Conservation (phyloP, 2,329 filamentous ascomycete species). For the Aspergillus alliaceus region DNA sequence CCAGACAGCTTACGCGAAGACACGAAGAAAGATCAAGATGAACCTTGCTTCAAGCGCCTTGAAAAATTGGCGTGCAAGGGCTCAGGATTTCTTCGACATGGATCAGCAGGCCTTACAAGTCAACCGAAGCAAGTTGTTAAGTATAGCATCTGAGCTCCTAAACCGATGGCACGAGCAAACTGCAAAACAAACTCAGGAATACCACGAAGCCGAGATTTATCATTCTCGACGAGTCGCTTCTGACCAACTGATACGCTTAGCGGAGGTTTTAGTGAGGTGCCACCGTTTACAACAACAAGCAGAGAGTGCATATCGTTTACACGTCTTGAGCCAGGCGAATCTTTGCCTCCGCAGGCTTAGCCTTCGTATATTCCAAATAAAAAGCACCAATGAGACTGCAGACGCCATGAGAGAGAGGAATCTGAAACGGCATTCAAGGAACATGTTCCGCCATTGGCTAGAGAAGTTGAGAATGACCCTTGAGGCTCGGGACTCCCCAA, state of each 20-base stretch:
- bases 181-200: slow-evolving; percentile 33
- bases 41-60: slow-evolving; percentile 51
- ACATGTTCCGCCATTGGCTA: slow-evolving; percentile 57
- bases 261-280: slow-evolving; percentile 32
- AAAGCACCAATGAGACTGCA: slow-evolving; percentile 52
- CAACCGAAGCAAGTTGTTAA: slow-evolving; percentile 35
- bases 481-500: slow-evolving; percentile 31
- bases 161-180: slow-evolving; percentile 45
- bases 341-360: slow-evolving; percentile 57
- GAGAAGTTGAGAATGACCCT: slow-evolving; percentile 41
- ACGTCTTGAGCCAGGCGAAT: slow-evolving; percentile 48
- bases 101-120: slow-evolving; percentile 41
- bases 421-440: slow-evolving; percentile 54
- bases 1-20: slow-evolving; percentile 55
- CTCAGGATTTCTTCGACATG: slow-evolving; percentile 33
- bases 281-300: slow-evolving; percentile 47
- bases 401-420: slow-evolving; percentile 54
- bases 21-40: slow-evolving; percentile 56
- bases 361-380: slow-evolving; percentile 57
- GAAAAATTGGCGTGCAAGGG: slow-evolving; percentile 37
- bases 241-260: slow-evolving; percentile 39
- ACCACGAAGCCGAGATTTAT: slow-evolving; percentile 38
- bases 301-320: slow-evolving; percentile 46
- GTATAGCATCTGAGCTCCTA: slow-evolving; percentile 37
- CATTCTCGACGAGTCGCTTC: slow-evolving; percentile 40